Conservation (phyloP, 768 basidiomycete species). For the Porphyrellus cyaneotinctus region DNA sequence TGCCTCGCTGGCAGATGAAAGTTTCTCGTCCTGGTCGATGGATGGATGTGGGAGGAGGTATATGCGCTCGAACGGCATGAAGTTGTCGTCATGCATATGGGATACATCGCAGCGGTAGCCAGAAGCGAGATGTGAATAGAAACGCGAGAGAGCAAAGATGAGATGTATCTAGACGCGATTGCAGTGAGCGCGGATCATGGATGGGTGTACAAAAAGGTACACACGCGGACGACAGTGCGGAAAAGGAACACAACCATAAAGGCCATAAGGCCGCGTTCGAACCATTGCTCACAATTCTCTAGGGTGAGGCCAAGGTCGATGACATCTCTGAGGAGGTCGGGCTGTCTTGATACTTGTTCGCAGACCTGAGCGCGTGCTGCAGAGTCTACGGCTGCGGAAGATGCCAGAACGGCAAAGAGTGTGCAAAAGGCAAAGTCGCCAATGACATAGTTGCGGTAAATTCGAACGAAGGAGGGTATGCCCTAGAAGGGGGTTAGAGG, state of each 20-base stretch:
- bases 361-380: constrained; percentile 59
- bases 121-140: constrained; percentile 55
- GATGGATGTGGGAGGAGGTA: constrained; percentile 48
- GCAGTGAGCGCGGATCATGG: neutral
- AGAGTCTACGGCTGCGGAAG: constrained; percentile 55
- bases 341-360: constrained; percentile 71
- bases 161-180: constrained; percentile 58
- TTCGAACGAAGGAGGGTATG: constrained; percentile 61
- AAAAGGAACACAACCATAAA: constrained; percentile 57
- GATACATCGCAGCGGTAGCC: constrained; percentile 23
- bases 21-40: constrained; percentile 6
- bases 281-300: constrained; percentile 80
- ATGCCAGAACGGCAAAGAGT: constrained; percentile 50
- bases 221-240: constrained; percentile 62
- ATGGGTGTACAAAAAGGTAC: constrained; percentile 22
- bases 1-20: neutral
- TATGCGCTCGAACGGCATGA: constrained; percentile 50
- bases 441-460: constrained; percentile 79
- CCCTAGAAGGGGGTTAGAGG: constrained; percentile 38
- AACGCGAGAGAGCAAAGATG: constrained; percentile 65
- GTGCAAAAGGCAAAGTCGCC: constrained; percentile 73
- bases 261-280: constrained; percentile 60
- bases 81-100: constrained; percentile 19
- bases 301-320: constrained; percentile 68
- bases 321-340: constrained; percentile 68